A percentile compares a stretch with the other conserved stretches of the same genome.
phyloP scores from a whole-genome alignment of 148 eudicot genomes.

The Beta vulgaris region DNA sequence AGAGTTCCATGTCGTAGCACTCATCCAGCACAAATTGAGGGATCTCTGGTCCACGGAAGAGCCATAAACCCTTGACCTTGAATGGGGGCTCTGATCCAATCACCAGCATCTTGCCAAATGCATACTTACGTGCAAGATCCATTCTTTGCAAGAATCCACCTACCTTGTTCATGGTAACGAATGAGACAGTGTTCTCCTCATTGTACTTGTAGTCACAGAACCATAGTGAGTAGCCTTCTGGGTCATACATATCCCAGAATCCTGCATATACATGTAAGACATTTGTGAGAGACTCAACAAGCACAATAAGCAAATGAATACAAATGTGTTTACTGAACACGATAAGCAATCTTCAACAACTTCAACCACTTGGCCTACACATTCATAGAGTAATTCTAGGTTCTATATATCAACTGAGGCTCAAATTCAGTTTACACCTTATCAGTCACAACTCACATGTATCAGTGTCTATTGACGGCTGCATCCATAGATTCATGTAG shows the following conservation, averaged over 20 bases:
- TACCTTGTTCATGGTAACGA: conserved; percentile 44
- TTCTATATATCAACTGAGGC: too few relatives aligned
- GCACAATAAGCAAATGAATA: not conserved
- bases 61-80: conserved; percentile 47
- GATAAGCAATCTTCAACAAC: too few relatives aligned
- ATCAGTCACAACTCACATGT: too few relatives aligned
- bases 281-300: not conserved
- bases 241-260: conserved; percentile 82
- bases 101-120: conserved; percentile 47
- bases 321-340: too few relatives aligned
- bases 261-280: conserved; percentile 36
- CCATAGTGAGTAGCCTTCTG: conserved; percentile 52
- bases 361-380: too few relatives aligned
- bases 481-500: too few relatives aligned
- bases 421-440: too few relatives aligned
- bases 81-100: conserved; percentile 40
- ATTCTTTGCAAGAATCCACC: conserved; percentile 46
- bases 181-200: conserved; percentile 45
- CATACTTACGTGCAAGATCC: conserved; percentile 47
- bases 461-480: too few relatives aligned
- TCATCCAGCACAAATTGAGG: conserved; percentile 46
- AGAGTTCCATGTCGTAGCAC: conserved; percentile 49
- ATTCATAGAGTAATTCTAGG: too few relatives aligned
- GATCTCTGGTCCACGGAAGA: conserved; percentile 43
- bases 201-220: conserved; percentile 52